Evolutionary conservation across 345 rosid species (phyloP).

Genomic region (Camelina sativa): DNA sequence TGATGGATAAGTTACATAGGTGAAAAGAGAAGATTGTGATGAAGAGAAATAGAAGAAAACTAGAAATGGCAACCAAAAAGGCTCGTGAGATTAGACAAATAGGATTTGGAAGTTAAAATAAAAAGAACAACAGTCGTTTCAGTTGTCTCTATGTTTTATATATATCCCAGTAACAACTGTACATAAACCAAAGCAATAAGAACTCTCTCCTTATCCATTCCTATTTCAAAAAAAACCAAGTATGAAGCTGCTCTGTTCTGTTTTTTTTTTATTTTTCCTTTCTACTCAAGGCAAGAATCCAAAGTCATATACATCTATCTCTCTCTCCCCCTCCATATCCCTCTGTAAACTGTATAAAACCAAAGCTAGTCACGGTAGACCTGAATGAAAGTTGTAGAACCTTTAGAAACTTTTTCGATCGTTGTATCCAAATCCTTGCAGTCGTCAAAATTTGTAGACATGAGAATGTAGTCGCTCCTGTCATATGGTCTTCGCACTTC

Average conservation of each 20-base stretch:
- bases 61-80: too few species aligned
- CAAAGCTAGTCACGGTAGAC: conserved; percentile 6
- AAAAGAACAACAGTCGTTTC: conserved; percentile 12
- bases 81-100: too few species aligned
- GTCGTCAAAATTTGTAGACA: neutral
- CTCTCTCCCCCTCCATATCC: neutral
- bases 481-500: neutral
- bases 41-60: too few species aligned
- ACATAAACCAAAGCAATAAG: conserved; percentile 15
- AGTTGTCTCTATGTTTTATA: neutral
- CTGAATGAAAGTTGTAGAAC: neutral
- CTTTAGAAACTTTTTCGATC: neutral
- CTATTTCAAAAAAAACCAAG: neutral
- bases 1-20: too few species aligned
- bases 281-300: conserved; percentile 19
- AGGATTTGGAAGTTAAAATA: too few species aligned
- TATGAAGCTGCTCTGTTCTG: conserved; percentile 10
- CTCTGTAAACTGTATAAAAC: conserved; percentile 13
- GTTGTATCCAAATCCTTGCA: conserved; percentile 22
- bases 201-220: conserved; percentile 20
- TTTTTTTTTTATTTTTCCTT: too few species aligned
- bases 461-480: neutral
- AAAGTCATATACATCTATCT: conserved; percentile 16
- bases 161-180: conserved; percentile 14
- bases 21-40: too few species aligned